Evolutionary conservation across 768 basidiomycete genomes (phyloP).

Genomic region (Phlebiopsis flavidoalba): DNA sequence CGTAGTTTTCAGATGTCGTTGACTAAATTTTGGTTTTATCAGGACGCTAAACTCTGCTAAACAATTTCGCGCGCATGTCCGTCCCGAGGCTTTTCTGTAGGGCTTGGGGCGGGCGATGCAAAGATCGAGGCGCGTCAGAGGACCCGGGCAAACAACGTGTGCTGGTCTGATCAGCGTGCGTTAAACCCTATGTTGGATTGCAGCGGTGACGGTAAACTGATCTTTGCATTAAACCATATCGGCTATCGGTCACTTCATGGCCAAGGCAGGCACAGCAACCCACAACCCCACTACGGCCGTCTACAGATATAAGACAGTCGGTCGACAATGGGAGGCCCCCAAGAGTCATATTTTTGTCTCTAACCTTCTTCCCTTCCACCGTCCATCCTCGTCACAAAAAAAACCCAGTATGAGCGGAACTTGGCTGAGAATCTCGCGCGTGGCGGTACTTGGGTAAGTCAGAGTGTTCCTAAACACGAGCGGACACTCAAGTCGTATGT

Average conservation of each 20-base stretch:
- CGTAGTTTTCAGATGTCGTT: background rate
- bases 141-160: background rate
- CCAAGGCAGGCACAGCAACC: constrained; percentile 4
- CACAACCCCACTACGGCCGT: background rate
- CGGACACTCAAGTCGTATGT: background rate
- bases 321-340: background rate
- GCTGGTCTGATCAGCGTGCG: background rate
- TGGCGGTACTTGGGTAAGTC: background rate
- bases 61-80: too few species aligned
- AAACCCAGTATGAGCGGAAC: background rate
- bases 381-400: background rate
- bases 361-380: background rate
- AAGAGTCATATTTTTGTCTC: background rate
- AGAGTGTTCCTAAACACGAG: background rate
- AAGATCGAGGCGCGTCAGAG: background rate
- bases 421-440: background rate
- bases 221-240: background rate
- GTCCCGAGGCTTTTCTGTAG: background rate
- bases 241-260: background rate
- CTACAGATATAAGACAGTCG: background rate
- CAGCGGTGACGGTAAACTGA: background rate
- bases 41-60: too few species aligned
- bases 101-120: background rate
- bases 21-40: background rate
- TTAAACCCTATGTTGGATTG: background rate